Base-by-base conservation (phyloP, 176 grass and related monocot species). In the Tillandsia fasciculata region DNA sequence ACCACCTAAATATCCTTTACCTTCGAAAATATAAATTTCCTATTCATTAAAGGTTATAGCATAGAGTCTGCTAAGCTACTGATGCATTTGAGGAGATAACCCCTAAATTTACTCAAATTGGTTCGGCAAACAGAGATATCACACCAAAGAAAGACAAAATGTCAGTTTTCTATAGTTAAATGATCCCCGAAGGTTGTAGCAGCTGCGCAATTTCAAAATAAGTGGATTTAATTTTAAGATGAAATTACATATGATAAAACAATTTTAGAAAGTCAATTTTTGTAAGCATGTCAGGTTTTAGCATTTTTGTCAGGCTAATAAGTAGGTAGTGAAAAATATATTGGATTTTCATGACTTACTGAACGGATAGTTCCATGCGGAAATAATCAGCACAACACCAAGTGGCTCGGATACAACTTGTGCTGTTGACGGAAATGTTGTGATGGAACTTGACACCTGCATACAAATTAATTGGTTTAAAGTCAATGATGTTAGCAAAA, bases 311-410 rank as follows among this genome's bases (percentile, higher is more conserved):
- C 15, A 23, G 9, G 10, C 51, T n/a, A 12, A 29, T 33, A 61
- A 27, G 33, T 10, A 48, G 11, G 15, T 63, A 65, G 47, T 70
- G 15, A 3, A 56, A 48, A 52, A 17, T 66, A 66, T 51, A 66
- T 66, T 53, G 26, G 48, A 66, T 42, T 47, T 58, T 50, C n/a
- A 26, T 11, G 11, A 80, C 89, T 90, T 88, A 99, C 95, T 66
- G 78, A 99, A 94, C 11, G 95, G 95, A 63, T 88, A 99, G 72
- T 99, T 99, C 95, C 95, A 99, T 18, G 95, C 84, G 3, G 95
- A 94, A 71, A 99, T 94, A 49, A 99, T 24, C 68, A 99, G 81
- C 68, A 90, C 75, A 2, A 90, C 90, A 11, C 95, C 95, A 2
- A 99, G 78, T 26, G 95, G 95, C 73, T 99, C 95, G 12, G 95